Evolutionary conservation across 2,329 filamentous ascomycete genomes (phyloP).

Genomic region (Alternaria postmessia): DNA sequence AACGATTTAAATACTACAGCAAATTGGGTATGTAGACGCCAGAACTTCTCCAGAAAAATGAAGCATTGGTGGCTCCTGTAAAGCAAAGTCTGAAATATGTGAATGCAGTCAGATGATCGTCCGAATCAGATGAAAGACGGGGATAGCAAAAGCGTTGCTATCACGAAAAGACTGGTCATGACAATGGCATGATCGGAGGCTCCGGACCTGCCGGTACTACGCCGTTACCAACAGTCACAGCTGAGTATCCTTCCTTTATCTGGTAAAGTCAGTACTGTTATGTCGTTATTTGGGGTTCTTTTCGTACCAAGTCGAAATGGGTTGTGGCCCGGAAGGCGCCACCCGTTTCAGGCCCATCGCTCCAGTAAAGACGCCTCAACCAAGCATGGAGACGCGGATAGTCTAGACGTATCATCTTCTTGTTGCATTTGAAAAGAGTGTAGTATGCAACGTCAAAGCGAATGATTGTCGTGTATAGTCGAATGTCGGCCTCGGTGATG

Average conservation of each 20-base stretch:
- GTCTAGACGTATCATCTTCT: slow-evolving; percentile 82
- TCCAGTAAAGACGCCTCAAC: slow-evolving; percentile 87
- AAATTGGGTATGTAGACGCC: slow-evolving; percentile 1
- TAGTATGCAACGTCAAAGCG: slow-evolving; percentile 64
- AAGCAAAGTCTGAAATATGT: neutral
- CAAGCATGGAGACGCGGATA: slow-evolving; percentile 83
- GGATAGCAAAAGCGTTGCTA: neutral
- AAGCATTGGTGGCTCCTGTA: neutral
- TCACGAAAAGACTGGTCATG: neutral
- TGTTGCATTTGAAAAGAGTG: slow-evolving; percentile 75
- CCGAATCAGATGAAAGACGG: neutral
- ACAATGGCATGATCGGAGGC: slow-evolving; percentile 32
- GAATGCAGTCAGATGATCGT: neutral
- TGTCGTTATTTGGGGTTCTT: neutral
- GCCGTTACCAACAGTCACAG: slow-evolving; percentile 33
- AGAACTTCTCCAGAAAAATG: neutral
- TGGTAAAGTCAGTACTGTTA: slow-evolving; percentile 16
- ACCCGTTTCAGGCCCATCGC: slow-evolving; percentile 47
- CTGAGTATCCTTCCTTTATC: slow-evolving; percentile 44
- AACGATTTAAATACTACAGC: neutral
- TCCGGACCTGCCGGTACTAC: slow-evolving; percentile 32
- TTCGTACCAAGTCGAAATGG: slow-evolving; percentile 35
- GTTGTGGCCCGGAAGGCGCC: slow-evolving; percentile 44
- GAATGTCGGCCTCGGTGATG: slow-evolving; percentile 59
- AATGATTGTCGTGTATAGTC: slow-evolving; percentile 65